Conservation (phyloP, 495 filamentous ascomycete genomes). For the Neurospora sp. region DNA sequence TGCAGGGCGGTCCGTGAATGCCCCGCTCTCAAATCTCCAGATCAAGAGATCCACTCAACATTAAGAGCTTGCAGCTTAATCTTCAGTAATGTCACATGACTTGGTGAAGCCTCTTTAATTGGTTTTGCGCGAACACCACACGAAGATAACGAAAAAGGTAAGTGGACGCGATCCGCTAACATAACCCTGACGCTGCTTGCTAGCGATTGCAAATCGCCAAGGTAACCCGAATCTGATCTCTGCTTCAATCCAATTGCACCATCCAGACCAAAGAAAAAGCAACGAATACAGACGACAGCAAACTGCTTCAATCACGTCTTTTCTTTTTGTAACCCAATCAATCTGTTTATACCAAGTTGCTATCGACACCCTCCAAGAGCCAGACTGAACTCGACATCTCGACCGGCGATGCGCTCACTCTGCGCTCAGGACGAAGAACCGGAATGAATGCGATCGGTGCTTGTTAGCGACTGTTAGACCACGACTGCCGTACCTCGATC, state of each 20-base stretch:
- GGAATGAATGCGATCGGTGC: background rate
- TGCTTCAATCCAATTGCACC: background rate
- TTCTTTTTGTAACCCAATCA: background rate
- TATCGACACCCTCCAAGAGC: background rate
- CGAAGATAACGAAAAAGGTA: background rate
- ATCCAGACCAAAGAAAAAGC: background rate
- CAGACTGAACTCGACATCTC: background rate
- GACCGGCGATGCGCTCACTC: background rate
- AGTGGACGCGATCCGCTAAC: background rate
- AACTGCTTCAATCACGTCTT: background rate
- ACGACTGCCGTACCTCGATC: background rate
- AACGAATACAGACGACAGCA: background rate
- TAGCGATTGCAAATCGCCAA: background rate
- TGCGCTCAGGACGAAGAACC: background rate
- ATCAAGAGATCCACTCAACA: background rate
- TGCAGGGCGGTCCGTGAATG: background rate
- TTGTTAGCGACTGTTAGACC: background rate
- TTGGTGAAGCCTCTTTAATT: constrained; percentile 16
- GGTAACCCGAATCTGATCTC: background rate
- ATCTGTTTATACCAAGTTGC: background rate
- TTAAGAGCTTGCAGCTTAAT: background rate
- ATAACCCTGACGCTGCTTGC: background rate
- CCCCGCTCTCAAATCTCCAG: background rate
- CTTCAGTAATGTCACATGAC: constrained; percentile 14
- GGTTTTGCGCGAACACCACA: constrained; percentile 4